A percentile compares a stretch with the other conserved stretches of the same genome.
These are phyloP conservation scores for Paraurostyla sp. DNA, from an alignment of 73 alveolate species.

Conservation along the genomic window DNA sequence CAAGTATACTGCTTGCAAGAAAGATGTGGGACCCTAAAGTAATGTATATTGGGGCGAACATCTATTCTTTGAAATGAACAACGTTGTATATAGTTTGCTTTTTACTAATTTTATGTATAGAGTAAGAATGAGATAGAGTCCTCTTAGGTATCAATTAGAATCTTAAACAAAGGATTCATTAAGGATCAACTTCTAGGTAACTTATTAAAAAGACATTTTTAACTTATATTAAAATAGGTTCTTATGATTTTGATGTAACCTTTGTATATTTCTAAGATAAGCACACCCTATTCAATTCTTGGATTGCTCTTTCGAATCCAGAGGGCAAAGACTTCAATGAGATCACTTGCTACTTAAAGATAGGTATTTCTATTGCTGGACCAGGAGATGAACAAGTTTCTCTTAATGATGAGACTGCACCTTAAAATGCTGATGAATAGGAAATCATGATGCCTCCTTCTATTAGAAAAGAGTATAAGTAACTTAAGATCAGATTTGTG, in stretches of 20 bases:
- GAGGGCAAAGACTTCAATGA: slow-evolving; percentile 88
- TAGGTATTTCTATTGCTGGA: slow-evolving; percentile 86
- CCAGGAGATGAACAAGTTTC: slow-evolving; percentile 87
- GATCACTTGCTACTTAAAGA: slow-evolving; percentile 91
- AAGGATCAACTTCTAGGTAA: slow-evolving; percentile 62
- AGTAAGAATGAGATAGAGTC: slow-evolving; percentile 57
- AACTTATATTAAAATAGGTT: too few species aligned
- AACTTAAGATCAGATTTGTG: slow-evolving; percentile 78
- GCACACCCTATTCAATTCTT: slow-evolving; percentile 91
- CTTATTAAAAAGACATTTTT: too few species aligned
- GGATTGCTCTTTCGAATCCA: slow-evolving; percentile 97
- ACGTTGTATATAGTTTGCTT: background rate
- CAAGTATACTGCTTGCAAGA: slow-evolving; percentile 71
- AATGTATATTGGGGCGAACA: slow-evolving; percentile 76
- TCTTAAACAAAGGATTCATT: slow-evolving; percentile 62
- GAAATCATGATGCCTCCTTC: slow-evolving; percentile 89
- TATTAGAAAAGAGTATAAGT: slow-evolving; percentile 82
- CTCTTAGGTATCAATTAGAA: slow-evolving; percentile 15
- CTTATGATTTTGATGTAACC: slow-evolving; percentile 83
- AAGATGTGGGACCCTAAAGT: slow-evolving; percentile 75
- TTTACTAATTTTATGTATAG: background rate
- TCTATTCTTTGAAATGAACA: slow-evolving; percentile 77
- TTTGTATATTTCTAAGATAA: slow-evolving; percentile 87
- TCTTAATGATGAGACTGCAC: slow-evolving; percentile 74
- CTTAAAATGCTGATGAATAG: slow-evolving; percentile 19